phyloP scores from a whole-genome alignment of 176 grass and related monocot genomes.

The Cocos nucifera region DNA sequence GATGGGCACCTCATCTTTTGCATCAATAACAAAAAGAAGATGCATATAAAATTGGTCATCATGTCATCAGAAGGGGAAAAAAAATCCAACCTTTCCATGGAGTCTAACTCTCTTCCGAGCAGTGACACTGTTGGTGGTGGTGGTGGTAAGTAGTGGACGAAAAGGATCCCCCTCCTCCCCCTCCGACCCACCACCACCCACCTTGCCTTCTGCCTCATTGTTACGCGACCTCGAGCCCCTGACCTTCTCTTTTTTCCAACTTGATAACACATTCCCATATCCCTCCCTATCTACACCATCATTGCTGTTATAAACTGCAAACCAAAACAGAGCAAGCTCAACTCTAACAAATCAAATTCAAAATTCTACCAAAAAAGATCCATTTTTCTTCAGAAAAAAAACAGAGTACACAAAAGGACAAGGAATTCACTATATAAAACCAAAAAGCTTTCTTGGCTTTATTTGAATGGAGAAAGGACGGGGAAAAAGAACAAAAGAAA shows the following conservation, averaged over 20 bases:
- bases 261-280: neutral
- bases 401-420: neutral
- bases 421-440: too few relatives aligned
- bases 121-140: constrained; percentile 18
- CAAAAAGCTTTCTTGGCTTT: too few relatives aligned
- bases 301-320: neutral
- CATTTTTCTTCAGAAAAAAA: neutral
- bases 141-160: constrained; percentile 13
- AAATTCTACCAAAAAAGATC: neutral
- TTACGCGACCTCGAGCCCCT: constrained; percentile 37
- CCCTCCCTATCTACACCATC: constrained; percentile 15
- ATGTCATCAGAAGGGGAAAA: neutral
- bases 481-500: too few relatives aligned
- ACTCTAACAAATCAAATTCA: neutral
- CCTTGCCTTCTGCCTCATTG: constrained; percentile 7
- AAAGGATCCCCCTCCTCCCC: constrained; percentile 19
- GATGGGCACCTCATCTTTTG: neutral
- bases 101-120: constrained; percentile 30
- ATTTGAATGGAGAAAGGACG: too few relatives aligned
- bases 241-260: constrained; percentile 37
- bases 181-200: constrained; percentile 5
- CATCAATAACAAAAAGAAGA: neutral
- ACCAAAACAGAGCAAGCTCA: neutral
- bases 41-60: too few relatives aligned
- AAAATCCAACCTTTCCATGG: constrained; percentile 38